Evolutionary conservation across 768 basidiomycete species (phyloP).

Genomic region (Crepidotus variabilis): DNA sequence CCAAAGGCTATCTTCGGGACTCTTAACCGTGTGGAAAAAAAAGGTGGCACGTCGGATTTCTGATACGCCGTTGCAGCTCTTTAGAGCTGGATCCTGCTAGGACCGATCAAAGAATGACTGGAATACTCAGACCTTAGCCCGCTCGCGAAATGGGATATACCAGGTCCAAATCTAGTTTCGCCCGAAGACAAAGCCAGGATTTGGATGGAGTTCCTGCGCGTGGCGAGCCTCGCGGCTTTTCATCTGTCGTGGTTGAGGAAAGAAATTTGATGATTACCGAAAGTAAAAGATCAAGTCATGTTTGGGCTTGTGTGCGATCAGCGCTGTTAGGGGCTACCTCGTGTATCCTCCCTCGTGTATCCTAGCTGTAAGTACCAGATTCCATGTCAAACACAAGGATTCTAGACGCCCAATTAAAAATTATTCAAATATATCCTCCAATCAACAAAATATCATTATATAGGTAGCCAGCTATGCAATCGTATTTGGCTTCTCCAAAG

Average conservation of each 20-base stretch:
- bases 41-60: conserved; percentile 42
- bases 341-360: too few relatives aligned
- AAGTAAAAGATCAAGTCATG: background rate
- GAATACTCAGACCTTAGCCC: conserved; percentile 82
- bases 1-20: conserved; percentile 34
- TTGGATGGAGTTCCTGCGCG: conserved; percentile 35
- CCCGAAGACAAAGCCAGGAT: too few relatives aligned
- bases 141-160: conserved; percentile 45
- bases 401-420: too few relatives aligned
- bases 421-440: too few relatives aligned
- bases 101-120: conserved; percentile 57
- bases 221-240: conserved; percentile 50
- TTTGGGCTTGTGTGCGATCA: too few relatives aligned
- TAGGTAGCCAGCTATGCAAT: too few relatives aligned
- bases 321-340: too few relatives aligned
- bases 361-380: too few relatives aligned
- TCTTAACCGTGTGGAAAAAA: conserved; percentile 20
- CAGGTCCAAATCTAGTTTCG: too few relatives aligned
- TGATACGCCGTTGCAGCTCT: conserved; percentile 59
- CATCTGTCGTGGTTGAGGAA: background rate
- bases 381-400: too few relatives aligned
- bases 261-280: background rate
- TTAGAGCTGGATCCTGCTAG: conserved; percentile 61
- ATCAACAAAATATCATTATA: too few relatives aligned
- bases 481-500: too few relatives aligned